Evolutionary conservation across 768 basidiomycete species (phyloP), one percentile per base, ranked within the genome.

Genomic region (Boletus speciosus): DNA sequence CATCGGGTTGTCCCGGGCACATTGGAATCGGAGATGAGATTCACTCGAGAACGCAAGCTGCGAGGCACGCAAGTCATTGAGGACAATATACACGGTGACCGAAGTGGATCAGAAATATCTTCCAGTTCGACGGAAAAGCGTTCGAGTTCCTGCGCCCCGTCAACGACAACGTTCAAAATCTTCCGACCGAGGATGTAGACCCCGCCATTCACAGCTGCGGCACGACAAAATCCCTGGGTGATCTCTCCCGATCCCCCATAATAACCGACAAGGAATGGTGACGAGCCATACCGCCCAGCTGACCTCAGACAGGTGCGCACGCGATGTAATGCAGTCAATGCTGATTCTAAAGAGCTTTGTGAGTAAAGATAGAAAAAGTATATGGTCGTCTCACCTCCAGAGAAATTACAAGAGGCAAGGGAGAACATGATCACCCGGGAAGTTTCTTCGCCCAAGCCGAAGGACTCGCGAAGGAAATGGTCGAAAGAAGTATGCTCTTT

Each of bases 161-260:
- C 57, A 16, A 67, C 58, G 14, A 57, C 31, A 4, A 88, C 65
- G 2, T 69, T 65, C 23, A 42, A 52, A 21, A 70, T 52, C 34
- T 52, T 59, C 42, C 81, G 77, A 25, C 85, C 85, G 4, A 92
- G 78, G 55, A 92, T 84, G 64, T 91, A 92, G 11, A 85, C 82
- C 0, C 75, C 81, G 16, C 89, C 87, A 45, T 75, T 76, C 32
- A 98, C 95, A 3, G 96, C 96, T 14, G 92, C 78, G 21, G 88
- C 82, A 15, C 94, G 90, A 65, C 83, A 86, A 63, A 90, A 98
- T 2, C 94, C 95, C 70, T 98, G 96, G 0, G 89, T 81, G 11
- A 98, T 84, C 64, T 98, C 96, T 5, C 96, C 96, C 0, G 87
- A 78, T 19, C 93, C 91, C 16, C 96, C 96, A 66, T 97, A 98